Evolutionary conservation across 805 yeast genomes (phyloP).

Genomic region (Lachancea nothofagi): DNA sequence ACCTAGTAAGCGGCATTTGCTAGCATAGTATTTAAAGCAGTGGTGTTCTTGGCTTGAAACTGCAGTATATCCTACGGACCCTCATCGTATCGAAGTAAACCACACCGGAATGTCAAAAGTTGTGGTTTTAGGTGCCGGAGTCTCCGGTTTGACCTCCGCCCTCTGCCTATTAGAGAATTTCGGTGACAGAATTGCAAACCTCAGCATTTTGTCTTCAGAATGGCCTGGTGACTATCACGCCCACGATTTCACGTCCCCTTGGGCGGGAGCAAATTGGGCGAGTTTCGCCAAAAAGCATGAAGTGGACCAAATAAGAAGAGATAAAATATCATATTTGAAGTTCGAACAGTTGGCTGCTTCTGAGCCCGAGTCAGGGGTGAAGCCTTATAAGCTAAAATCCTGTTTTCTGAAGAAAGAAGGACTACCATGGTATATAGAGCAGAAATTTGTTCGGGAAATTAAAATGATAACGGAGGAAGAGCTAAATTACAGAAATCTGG

Average conservation of each 20-base stretch:
- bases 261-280: slow-evolving; percentile 70
- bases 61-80: not conserved
- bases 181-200: slow-evolving; percentile 29
- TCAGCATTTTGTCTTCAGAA: slow-evolving; percentile 40
- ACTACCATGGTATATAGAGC: slow-evolving; percentile 45
- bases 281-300: slow-evolving; percentile 48
- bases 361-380: slow-evolving; percentile 48
- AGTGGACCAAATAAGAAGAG: slow-evolving; percentile 36
- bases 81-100: not conserved
- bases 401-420: slow-evolving; percentile 17
- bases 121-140: slow-evolving; percentile 77
- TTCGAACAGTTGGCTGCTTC: slow-evolving; percentile 41
- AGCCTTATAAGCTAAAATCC: slow-evolving; percentile 19
- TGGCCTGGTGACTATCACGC: slow-evolving; percentile 54
- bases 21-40: no score
- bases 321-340: slow-evolving; percentile 43
- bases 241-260: slow-evolving; percentile 54
- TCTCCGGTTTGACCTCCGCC: slow-evolving; percentile 53
- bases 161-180: slow-evolving; percentile 37
- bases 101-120: slow-evolving; percentile 49
- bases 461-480: slow-evolving; percentile 33
- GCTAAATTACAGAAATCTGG: slow-evolving; percentile 25
- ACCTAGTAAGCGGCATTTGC: no score
- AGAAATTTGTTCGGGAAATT: slow-evolving; percentile 38
- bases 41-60: not conserved